Evolutionary conservation across 805 yeast species (phyloP), one percentile per base, ranked within the genome.

Genomic region (Gaillardinia entomophila): DNA sequence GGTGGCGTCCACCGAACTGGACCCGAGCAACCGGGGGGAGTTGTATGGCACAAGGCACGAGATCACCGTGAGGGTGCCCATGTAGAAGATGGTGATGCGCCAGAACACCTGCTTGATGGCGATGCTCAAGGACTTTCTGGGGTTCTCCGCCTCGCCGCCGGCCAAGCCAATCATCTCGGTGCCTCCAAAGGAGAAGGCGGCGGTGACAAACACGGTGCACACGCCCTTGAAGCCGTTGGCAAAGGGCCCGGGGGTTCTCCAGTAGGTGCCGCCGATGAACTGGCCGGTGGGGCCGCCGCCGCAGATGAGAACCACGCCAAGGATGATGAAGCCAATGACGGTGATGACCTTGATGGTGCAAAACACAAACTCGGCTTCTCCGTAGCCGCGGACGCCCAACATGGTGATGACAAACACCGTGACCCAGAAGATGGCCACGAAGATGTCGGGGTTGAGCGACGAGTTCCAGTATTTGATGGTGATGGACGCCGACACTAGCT

Each of bases 351-450:
- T 84, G 46, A 82, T 67, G 37, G 73, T 41, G 34, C 85, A 79
- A 49, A 82, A 79, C 51, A 75, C 68, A 37, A 83, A 71, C 48
- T 77, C 83, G 17, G 77, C 75, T 49, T 75, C 81, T 27, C 80
- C 82, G 39, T 73, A 75, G 38, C 77, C 77, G 28, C 56, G 60
- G n/a, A 75, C 73, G 37, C 79, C 79, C 40, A 71, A 66, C 20
- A 71, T 54, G 50, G 72, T 72, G 45, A 75, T 63, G 14, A 29
- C 6, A 12, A 72, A 53, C 25, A 77, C 67, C 27, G 70, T 44
- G n/a, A 65, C 68, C 47, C 71, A 77, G 43, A 77, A 73, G 14
- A 77, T 63, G n/a, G 70, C 65, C 13, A 77, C 77, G 61, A 76
- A 76, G 3, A 73, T 75, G 30, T 73, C 82, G 7, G 76, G 62